phyloP scores from a whole-genome alignment of 768 basidiomycete species.

The Rhizopogon vesiculosus region DNA sequence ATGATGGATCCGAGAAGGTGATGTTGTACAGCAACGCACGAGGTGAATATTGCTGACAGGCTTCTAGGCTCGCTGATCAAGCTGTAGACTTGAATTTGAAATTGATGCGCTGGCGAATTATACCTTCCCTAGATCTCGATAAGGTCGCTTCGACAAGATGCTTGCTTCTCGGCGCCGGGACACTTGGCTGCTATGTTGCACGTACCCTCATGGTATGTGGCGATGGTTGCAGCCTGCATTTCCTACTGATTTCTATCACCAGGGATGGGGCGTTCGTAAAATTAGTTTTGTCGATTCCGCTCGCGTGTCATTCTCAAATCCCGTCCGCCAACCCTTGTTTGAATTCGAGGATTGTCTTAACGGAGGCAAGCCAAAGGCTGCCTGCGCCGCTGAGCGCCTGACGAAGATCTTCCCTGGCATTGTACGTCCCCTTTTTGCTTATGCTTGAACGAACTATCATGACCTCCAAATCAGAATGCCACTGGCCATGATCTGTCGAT shows the following conservation, averaged over 20 bases:
- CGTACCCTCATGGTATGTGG: constrained; percentile 77
- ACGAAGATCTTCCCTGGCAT: constrained; percentile 92
- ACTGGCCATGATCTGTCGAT: constrained; percentile 74
- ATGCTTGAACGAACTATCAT: not conserved
- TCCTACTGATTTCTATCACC: not conserved
- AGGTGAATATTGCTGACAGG: not conserved
- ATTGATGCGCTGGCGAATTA: constrained; percentile 95
- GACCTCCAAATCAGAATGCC: constrained; percentile 56
- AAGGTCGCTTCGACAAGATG: constrained; percentile 78
- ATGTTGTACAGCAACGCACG: not conserved
- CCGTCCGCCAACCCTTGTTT: constrained; percentile 94
- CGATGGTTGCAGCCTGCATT: not conserved
- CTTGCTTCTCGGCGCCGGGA: constrained; percentile 90
- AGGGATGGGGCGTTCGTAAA: constrained; percentile 95
- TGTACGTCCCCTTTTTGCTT: constrained; percentile 41
- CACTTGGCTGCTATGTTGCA: constrained; percentile 94
- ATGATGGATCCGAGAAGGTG: constrained; percentile 94
- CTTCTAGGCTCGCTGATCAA: constrained; percentile 78
- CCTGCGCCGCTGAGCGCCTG: constrained; percentile 79
- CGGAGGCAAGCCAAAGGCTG: constrained; percentile 92
- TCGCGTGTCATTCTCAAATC: constrained; percentile 93
- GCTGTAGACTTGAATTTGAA: constrained; percentile 98
- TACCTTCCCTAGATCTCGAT: constrained; percentile 86
- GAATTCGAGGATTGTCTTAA: constrained; percentile 91
- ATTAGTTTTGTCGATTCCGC: constrained; percentile 93